phyloP scores from a whole-genome alignment of 371 early-diverging fungal genomes.

The Funneliformis caledonium region DNA sequence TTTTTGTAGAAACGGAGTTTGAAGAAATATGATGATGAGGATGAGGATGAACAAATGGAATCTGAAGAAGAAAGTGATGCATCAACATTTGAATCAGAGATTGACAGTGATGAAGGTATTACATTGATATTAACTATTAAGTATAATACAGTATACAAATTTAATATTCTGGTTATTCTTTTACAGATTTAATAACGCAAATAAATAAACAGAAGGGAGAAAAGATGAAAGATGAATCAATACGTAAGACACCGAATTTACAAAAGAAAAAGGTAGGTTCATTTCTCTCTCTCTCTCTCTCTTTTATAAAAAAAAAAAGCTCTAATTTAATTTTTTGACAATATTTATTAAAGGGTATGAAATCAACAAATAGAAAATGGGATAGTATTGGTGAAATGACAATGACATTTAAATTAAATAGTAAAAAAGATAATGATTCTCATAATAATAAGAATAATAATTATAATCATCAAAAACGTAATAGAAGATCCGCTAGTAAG shows the following conservation, averaged over 20 bases:
- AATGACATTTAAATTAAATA: constrained; percentile 32
- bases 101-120: constrained; percentile 36
- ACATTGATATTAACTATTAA: not conserved
- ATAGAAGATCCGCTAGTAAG: constrained; percentile 32
- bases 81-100: constrained; percentile 4
- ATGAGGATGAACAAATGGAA: constrained; percentile 39
- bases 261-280: not conserved
- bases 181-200: constrained; percentile 8
- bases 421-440: not conserved
- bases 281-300: not conserved
- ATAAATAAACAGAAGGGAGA: not conserved
- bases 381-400: constrained; percentile 15
- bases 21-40: not conserved
- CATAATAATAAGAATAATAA: not conserved
- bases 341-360: not conserved
- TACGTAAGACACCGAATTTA: not conserved
- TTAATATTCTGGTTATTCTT: not conserved
- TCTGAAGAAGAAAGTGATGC: constrained; percentile 40
- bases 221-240: not conserved
- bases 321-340: not conserved
- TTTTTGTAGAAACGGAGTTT: not conserved
- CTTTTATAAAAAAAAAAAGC: not conserved
- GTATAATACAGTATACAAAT: not conserved
- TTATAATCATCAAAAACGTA: not conserved
- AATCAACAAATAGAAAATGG: not conserved